These are phyloP conservation scores for Maudiozyma humilis DNA, from an alignment of 1,139 yeast genomes.

Conservation along the genomic window DNA sequence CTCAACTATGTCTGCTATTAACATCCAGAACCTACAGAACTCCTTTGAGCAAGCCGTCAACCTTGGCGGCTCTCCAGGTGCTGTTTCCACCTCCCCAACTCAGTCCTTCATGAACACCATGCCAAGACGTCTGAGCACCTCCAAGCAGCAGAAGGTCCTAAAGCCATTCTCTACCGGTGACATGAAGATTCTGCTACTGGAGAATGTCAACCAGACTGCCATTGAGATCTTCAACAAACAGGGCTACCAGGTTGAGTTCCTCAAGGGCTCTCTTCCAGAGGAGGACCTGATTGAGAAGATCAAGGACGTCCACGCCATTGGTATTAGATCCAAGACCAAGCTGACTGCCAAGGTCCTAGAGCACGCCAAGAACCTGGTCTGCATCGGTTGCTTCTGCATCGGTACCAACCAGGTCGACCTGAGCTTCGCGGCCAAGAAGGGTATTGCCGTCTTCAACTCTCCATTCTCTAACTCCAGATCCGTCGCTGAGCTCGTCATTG, in stretches of 20 bases:
- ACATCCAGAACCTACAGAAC: conserved; percentile 47
- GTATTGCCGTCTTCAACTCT: conserved; percentile 95
- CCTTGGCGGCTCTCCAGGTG: conserved; percentile 46
- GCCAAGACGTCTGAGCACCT: conserved; percentile 30
- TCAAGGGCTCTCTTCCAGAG: conserved; percentile 83
- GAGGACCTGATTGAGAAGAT: conserved; percentile 92
- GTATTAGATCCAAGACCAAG: conserved; percentile 94
- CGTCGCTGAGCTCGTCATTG: conserved; percentile 95
- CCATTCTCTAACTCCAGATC: conserved; percentile 98
- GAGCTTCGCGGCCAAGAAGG: conserved; percentile 82
- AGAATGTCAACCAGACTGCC: conserved; percentile 90
- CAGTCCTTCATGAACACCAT: conserved; percentile 37
- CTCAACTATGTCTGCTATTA: conserved; percentile 22
- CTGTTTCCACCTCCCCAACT: conserved; percentile 57
- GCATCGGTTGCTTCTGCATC: conserved; percentile 96
- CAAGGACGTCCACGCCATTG: conserved; percentile 89
- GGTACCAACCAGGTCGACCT: conserved; percentile 98
- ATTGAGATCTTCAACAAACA: conserved; percentile 73
- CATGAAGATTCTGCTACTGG: conserved; percentile 80
- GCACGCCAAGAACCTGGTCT: conserved; percentile 83
- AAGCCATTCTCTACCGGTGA: conserved; percentile 45
- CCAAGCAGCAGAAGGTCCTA: conserved; percentile 43
- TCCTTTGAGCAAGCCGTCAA: conserved; percentile 48
- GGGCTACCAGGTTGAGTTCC: conserved; percentile 95
- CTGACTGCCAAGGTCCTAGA: conserved; percentile 69